Percentiles rank a stretch among this genome's conserved stretches.
These are phyloP conservation scores for Diaporthe vaccinii DNA, from an alignment of 2,329 filamentous ascomycete genomes.

Conservation along the genomic window DNA sequence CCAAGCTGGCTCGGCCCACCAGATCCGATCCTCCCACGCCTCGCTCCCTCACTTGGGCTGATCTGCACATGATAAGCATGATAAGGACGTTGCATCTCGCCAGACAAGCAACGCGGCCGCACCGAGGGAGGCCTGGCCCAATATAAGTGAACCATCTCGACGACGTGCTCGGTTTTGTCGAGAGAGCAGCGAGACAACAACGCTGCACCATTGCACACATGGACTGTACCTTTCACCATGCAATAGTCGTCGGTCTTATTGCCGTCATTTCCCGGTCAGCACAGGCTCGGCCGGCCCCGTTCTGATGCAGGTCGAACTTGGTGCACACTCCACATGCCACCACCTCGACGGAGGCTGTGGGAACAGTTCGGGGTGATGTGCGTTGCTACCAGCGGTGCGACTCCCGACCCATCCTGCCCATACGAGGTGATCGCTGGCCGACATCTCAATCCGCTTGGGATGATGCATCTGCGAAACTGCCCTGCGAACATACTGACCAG, in stretches of 20 bases:
- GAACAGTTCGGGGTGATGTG: background rate
- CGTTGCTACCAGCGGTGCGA: conserved; percentile 3
- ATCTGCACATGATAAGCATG: conserved; percentile 21
- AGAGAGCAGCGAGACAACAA: conserved; percentile 5
- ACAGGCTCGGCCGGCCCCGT: conserved; percentile 24
- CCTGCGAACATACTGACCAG: background rate
- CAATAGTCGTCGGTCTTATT: background rate
- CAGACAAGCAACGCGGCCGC: conserved; percentile 17
- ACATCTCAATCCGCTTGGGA: background rate
- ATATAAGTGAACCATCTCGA: conserved; percentile 7
- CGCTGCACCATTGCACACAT: background rate
- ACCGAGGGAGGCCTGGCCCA: conserved; percentile 1
- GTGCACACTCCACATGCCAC: conserved; percentile 23
- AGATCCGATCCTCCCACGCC: conserved; percentile 20
- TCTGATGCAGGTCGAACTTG: conserved; percentile 24
- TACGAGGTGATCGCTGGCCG: conserved; percentile 27
- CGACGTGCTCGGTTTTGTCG: background rate
- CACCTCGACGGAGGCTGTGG: conserved; percentile 15
- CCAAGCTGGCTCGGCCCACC: conserved; percentile 25
- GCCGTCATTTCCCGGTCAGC: conserved; percentile 23
- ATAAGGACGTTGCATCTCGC: conserved; percentile 27
- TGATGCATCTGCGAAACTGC: background rate
- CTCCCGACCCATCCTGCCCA: background rate
- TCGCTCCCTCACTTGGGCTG: background rate
- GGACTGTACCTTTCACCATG: background rate